A percentile compares a stretch with the other conserved stretches of the same genome.
phyloP scores from a whole-genome alignment of 2,329 filamentous ascomycete genomes.

The Xylariales sp. region DNA sequence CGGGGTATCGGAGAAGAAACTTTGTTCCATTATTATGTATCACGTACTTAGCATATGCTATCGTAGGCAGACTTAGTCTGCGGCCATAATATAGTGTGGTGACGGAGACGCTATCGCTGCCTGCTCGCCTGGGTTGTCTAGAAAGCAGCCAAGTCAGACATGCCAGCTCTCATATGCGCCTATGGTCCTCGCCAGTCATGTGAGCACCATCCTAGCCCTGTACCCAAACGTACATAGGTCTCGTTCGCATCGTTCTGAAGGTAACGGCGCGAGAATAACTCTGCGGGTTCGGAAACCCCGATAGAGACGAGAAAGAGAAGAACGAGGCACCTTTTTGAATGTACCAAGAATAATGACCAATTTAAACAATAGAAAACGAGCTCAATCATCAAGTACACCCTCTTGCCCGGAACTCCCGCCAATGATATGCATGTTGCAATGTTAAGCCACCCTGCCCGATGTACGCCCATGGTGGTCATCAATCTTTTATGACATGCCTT shows the following conservation, averaged over 20 bases:
- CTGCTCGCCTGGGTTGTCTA: conserved; percentile 27
- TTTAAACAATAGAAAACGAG: conserved; percentile 37
- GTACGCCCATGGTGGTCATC: conserved; percentile 46
- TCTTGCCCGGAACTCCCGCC: conserved; percentile 47
- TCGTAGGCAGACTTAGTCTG: conserved; percentile 18
- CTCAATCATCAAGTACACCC: conserved; percentile 36
- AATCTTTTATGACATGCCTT: conserved; percentile 42
- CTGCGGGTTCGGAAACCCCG: conserved; percentile 2
- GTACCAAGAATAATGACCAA: conserved; percentile 35
- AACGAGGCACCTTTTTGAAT: conserved; percentile 8
- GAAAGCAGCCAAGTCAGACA: conserved; percentile 27
- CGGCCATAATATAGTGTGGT: conserved; percentile 30
- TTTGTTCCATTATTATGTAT: conserved; percentile 30
- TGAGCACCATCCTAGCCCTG: conserved; percentile 8
- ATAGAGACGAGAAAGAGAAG: conserved; percentile 7
- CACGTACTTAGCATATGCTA: conserved; percentile 16
- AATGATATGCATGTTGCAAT: conserved; percentile 46
- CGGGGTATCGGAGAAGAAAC: conserved; percentile 2
- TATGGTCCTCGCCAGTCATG: conserved; percentile 6
- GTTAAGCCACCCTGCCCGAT: conserved; percentile 42
- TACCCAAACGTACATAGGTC: conserved; percentile 14
- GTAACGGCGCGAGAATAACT: neutral
- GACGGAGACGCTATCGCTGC: conserved; percentile 11
- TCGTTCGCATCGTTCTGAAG: conserved; percentile 14
- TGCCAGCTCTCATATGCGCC: conserved; percentile 16